Base-by-base conservation (phyloP, 2,329 filamentous ascomycete genomes). In the Talaromyces sp. region DNA sequence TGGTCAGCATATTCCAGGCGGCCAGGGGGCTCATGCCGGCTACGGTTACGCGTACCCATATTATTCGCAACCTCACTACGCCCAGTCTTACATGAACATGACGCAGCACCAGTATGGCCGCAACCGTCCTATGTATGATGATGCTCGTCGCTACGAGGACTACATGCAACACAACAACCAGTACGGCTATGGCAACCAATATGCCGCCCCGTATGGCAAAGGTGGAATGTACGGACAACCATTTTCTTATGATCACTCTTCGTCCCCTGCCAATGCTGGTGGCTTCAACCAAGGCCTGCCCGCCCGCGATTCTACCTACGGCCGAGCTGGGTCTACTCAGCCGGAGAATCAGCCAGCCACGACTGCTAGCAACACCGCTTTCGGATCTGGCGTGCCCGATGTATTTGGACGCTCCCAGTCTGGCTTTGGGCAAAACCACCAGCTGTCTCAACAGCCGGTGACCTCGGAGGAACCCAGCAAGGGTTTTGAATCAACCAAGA, bases 201-300 rank as follows among this genome's bases (percentile, higher is more conserved):
- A 80, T 64, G 79, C 71, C 64, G 79, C 71, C 41, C 78, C 77
- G 17, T 85, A 83, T 62, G 81, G 80, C 58, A 83, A 83, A 66
- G 83, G 80, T 64, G 81, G 79, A 65, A 85, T 86, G 82, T 88
- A 88, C 67, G 83, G 80, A 32, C 85, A 86, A 66, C 83, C 84
- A 46, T 88, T 87, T 70, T 83, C 83, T 9, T 87, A 85, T 66
- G 86, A 88, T 51, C 84, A 88, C 69, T 82, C 84, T 1, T 83
- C 85, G 17, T 86, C 86, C 24, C 85, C 86, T 11, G 85, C 83
- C 35, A 87, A 85, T 63, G 80, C 80, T 24, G 80, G 79, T 54
- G 71, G 66, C 58, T 79, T 78, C 65, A 74, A 73, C 65, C 75
- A 76, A 61, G 66, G 67, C 53, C 67, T 73, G 50, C 75, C 79